Evolutionary conservation across 2,329 filamentous ascomycete species (phyloP), one percentile per base, ranked within the genome.

Genomic region (Septoria petroselini): DNA sequence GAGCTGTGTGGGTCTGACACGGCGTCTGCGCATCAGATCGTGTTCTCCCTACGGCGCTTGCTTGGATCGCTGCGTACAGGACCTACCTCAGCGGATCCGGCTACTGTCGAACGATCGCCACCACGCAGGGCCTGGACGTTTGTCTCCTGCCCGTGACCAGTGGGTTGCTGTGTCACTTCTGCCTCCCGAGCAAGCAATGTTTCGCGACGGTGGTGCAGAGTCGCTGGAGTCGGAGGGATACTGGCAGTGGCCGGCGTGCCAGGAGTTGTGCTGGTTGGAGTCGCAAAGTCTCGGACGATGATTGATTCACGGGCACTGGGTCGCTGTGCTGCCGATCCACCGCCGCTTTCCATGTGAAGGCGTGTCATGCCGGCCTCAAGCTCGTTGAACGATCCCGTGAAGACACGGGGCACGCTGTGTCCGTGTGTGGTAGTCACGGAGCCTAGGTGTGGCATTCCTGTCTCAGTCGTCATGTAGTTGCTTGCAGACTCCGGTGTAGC

Each of bases 321-420:
- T 38, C 45, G 19, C 3, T 35, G 7, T 37, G 18, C 52, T 50
- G 12, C 54, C 44, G 18, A 52, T 25, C 23, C 23, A 27, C 9
- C 23, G 5, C 23, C 23, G 23, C 49, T 47, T 34, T 58, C 48
- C 9, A 59, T 48, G 5, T 47, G 23, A n/a, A 60, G 31, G 12
- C 41, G 44, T 7, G 44, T 51, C n/a, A 61, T 35, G 7, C 48
- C 50, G 11, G 39, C 35, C 39, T 63, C 57, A 8, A 63, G 53
- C 37, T 60, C 57, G 17, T 34, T 54, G 54, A 60, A 60, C 2
- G 61, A 60, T n/a, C 54, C 56, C 1, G 56, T 60, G 54, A 64
- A 64, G 23, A 65, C 46, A 3, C 62, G 58, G 15, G 59, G 59
- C 12, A 59, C 50, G 15, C 45, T 46, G 12, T 39, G 23, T 5